Conservation (phyloP, 495 filamentous ascomycete genomes). For the Cairneyella variabilis region DNA sequence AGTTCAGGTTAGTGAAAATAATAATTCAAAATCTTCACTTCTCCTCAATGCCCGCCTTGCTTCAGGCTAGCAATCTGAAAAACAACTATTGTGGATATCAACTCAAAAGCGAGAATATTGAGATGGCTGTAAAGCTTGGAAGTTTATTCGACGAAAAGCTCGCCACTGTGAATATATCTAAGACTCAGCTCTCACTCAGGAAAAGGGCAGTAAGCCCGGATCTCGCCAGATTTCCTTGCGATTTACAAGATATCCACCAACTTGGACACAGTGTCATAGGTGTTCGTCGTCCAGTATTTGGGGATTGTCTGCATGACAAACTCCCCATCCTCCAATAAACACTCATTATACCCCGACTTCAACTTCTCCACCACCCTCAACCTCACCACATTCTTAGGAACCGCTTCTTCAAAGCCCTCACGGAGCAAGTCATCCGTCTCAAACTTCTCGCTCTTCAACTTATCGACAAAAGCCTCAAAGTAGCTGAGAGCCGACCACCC, state of each 20-base stretch:
- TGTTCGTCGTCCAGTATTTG: conserved; percentile 21
- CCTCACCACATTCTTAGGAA: conserved; percentile 34
- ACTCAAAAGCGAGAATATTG: too few relatives aligned
- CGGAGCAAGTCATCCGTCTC: conserved; percentile 42
- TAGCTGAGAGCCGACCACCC: conserved; percentile 34
- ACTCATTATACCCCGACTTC: conserved; percentile 38
- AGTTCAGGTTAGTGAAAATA: too few relatives aligned
- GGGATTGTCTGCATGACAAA: conserved; percentile 31
- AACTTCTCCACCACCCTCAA: conserved; percentile 46
- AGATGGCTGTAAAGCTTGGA: too few relatives aligned
- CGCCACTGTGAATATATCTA: too few relatives aligned
- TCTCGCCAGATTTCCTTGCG: too few relatives aligned
- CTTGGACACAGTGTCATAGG: conserved; percentile 8
- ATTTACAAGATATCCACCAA: not conserved
- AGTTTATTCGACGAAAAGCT: too few relatives aligned
- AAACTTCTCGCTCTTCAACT: conserved; percentile 35
- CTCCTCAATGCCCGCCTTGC: too few relatives aligned
- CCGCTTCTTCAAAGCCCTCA: conserved; percentile 42
- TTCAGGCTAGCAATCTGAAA: too few relatives aligned
- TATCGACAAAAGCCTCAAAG: conserved; percentile 34
- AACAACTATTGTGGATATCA: too few relatives aligned
- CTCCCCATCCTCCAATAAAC: conserved; percentile 37
- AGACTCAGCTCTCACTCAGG: too few relatives aligned
- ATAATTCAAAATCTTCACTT: too few relatives aligned
- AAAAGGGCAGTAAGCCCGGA: too few relatives aligned